phyloP scores from a whole-genome alignment of 106 monocot genomes.

The Platanthera guangdongensis region DNA sequence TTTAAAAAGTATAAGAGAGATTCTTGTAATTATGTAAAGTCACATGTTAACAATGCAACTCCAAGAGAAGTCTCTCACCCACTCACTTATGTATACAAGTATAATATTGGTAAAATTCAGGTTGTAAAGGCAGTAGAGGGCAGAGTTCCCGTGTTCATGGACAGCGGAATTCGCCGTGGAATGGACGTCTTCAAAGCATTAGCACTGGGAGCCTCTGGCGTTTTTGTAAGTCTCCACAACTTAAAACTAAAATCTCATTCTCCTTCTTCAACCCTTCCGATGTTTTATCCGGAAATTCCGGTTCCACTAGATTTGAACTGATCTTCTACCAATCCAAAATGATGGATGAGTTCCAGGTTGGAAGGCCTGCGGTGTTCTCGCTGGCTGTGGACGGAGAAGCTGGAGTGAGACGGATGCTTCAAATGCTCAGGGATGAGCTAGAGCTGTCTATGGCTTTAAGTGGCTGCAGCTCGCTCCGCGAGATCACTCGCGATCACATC shows the following conservation, averaged over 20 bases:
- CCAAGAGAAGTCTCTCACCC: too few relatives aligned
- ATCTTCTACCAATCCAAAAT: neutral
- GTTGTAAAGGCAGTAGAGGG: constrained; percentile 59
- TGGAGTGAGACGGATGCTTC: constrained; percentile 59
- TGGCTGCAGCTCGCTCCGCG: constrained; percentile 62
- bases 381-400: constrained; percentile 70
- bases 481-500: constrained; percentile 64
- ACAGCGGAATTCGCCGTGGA: constrained; percentile 83
- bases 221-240: constrained; percentile 64
- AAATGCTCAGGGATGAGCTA: constrained; percentile 71
- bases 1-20: too few relatives aligned
- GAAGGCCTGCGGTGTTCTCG: constrained; percentile 62
- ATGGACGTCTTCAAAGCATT: constrained; percentile 95
- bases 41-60: too few relatives aligned
- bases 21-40: too few relatives aligned
- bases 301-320: neutral
- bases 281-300: neutral
- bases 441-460: constrained; percentile 68
- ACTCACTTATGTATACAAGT: too few relatives aligned
- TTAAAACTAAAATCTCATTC: neutral
- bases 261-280: neutral
- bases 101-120: constrained; percentile 18
- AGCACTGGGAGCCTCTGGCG: constrained; percentile 77
- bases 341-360: constrained; percentile 31
- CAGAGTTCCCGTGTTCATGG: constrained; percentile 69